phyloP scores from a whole-genome alignment of 2,329 filamentous ascomycete species.

The Sordariomycetes sp. region DNA sequence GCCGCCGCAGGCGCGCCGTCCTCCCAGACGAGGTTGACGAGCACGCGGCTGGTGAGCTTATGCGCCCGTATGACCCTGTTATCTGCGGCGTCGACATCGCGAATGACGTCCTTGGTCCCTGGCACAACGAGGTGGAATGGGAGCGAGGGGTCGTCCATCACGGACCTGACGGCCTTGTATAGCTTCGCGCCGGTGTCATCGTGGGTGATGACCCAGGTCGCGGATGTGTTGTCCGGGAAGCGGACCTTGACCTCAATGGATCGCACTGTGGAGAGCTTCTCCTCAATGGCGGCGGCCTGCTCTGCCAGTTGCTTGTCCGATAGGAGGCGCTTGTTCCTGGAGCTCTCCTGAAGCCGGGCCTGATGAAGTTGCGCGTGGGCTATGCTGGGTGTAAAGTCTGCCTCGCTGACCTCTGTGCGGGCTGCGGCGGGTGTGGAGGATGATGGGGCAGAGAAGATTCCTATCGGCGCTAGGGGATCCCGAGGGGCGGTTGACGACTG shows the following conservation, averaged over 20 bases:
- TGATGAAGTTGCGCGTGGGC: slow-evolving; percentile 67
- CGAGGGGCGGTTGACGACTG: slow-evolving; percentile 7
- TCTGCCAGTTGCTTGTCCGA: slow-evolving; percentile 74
- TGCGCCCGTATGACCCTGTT: slow-evolving; percentile 59
- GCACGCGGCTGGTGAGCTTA: slow-evolving; percentile 48
- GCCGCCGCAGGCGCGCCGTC: slow-evolving; percentile 42
- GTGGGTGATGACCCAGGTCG: slow-evolving; percentile 58
- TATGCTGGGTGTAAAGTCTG: slow-evolving; percentile 65
- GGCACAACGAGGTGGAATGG: slow-evolving; percentile 61
- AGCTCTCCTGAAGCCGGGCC: slow-evolving; percentile 43
- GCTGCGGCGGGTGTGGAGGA: slow-evolving; percentile 66
- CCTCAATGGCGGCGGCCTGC: slow-evolving; percentile 50
- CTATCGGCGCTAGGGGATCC: slow-evolving; percentile 37
- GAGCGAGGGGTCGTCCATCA: slow-evolving; percentile 52
- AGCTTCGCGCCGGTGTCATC: slow-evolving; percentile 57
- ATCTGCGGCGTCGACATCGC: slow-evolving; percentile 28
- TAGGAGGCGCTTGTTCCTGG: slow-evolving; percentile 62
- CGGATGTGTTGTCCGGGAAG: slow-evolving; percentile 74
- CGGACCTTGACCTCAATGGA: slow-evolving; percentile 67
- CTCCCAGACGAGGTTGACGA: slow-evolving; percentile 68
- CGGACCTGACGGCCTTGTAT: slow-evolving; percentile 59
- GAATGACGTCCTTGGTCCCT: slow-evolving; percentile 34
- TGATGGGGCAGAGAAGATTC: slow-evolving; percentile 66
- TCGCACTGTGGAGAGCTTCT: slow-evolving; percentile 51
- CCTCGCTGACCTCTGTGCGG: slow-evolving; percentile 38